Percentiles rank a stretch among this genome's conserved stretches.
These are phyloP conservation scores for Naegleria lovaniensis DNA, from an alignment of 208 protist species.

Conservation along the genomic window DNA sequence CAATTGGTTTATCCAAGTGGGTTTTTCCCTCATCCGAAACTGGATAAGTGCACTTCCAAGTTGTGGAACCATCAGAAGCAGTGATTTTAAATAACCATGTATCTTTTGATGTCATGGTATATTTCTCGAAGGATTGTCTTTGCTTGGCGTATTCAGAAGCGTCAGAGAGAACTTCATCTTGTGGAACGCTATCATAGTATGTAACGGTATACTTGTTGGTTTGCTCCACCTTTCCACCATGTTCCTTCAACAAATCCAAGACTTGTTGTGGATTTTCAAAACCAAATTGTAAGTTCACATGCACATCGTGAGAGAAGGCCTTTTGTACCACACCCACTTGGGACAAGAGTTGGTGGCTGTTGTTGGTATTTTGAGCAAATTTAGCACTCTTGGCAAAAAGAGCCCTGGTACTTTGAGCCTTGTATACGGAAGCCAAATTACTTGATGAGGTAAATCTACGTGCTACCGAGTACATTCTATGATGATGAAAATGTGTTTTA, in stretches of 20 bases:
- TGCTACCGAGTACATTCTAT: background rate
- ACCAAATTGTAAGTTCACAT: background rate
- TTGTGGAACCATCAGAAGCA: background rate
- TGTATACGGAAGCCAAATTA: background rate
- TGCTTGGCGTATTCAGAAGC: background rate
- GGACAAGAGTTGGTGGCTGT: background rate
- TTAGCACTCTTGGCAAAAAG: background rate
- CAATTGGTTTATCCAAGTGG: background rate
- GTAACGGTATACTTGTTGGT: background rate
- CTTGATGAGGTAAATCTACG: background rate
- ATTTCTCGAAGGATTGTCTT: background rate
- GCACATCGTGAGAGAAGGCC: background rate
- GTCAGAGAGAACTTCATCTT: background rate
- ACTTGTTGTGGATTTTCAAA: background rate
- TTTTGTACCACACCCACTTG: background rate
- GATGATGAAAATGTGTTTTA: background rate
- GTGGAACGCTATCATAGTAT: background rate
- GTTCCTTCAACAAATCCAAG: background rate
- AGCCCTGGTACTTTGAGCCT: background rate
- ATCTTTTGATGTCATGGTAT: background rate
- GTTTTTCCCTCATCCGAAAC: background rate
- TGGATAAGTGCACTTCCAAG: background rate
- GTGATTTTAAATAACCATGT: background rate
- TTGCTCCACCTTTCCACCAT: background rate
- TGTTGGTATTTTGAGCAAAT: background rate